Percentiles rank a stretch among this genome's conserved stretches.
Conservation (phyloP, 768 basidiomycete genomes). For the Fibroporia radiculosa region DNA sequence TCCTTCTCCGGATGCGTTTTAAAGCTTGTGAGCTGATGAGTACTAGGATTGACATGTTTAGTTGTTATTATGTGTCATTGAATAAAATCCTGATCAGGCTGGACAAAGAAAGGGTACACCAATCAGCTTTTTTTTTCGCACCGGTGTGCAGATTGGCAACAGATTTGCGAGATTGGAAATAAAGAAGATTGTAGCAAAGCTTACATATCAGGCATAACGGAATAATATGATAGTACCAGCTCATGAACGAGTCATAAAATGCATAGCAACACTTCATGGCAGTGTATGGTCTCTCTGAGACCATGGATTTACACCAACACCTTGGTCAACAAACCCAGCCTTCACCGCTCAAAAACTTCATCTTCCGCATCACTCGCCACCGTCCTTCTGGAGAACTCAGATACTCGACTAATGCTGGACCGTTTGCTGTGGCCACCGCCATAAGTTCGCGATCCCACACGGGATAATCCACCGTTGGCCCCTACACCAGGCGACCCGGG, state of each 20-base stretch:
- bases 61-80: too few species aligned
- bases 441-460: constrained; percentile 17
- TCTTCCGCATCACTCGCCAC: constrained; percentile 85
- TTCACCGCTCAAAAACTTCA: constrained; percentile 36
- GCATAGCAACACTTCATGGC: too few species aligned
- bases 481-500: constrained; percentile 12
- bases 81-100: too few species aligned
- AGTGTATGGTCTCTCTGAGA: background rate
- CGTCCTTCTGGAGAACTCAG: constrained; percentile 53
- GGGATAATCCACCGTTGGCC: constrained; percentile 7
- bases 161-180: too few species aligned
- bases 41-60: too few species aligned
- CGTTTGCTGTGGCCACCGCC: constrained; percentile 16
- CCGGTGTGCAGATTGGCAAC: too few species aligned
- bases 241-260: background rate
- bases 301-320: background rate
- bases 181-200: too few species aligned
- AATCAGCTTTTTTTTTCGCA: too few species aligned
- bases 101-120: too few species aligned
- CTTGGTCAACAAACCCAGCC: background rate
- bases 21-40: too few species aligned
- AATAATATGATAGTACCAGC: background rate
- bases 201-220: too few species aligned
- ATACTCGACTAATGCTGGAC: constrained; percentile 25
- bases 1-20: too few species aligned